Evolutionary conservation across 1,284 basidiomycete genomes (phyloP).

Genomic region (Moesziomyces sp.): DNA sequence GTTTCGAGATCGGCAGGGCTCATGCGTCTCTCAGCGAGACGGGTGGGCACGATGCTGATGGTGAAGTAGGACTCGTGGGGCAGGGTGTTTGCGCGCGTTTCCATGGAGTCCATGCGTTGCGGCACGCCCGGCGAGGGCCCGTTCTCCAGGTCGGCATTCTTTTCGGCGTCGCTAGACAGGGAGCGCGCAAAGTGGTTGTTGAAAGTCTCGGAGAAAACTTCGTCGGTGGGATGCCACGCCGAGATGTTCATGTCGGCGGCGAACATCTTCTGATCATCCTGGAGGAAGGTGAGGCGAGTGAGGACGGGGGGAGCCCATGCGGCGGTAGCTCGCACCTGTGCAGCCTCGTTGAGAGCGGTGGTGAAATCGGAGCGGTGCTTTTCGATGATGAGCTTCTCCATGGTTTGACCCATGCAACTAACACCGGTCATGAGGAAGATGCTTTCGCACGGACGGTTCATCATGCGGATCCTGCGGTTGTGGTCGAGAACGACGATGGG

Average conservation of each 20-base stretch:
- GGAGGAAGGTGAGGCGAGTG: constrained; percentile 54
- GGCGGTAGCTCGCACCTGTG: constrained; percentile 30
- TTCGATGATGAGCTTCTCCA: constrained; percentile 50
- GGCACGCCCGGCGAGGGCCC: not conserved
- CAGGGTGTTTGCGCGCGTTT: constrained; percentile 19
- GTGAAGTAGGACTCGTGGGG: constrained; percentile 60
- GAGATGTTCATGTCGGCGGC: constrained; percentile 54
- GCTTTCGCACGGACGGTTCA: constrained; percentile 60
- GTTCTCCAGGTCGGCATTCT: constrained; percentile 5
- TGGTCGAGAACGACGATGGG: constrained; percentile 61
- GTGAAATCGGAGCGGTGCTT: constrained; percentile 22
- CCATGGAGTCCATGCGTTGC: constrained; percentile 19
- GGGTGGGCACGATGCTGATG: constrained; percentile 49
- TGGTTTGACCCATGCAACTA: constrained; percentile 50
- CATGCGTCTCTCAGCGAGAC: constrained; percentile 45
- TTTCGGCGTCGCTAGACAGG: constrained; percentile 19
- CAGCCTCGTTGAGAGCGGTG: constrained; percentile 54
- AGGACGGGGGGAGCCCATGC: constrained; percentile 47
- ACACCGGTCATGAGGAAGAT: constrained; percentile 50
- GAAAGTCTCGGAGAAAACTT: constrained; percentile 55
- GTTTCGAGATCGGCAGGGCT: constrained; percentile 42
- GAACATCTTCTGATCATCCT: constrained; percentile 47
- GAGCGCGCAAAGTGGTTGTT: constrained; percentile 30
- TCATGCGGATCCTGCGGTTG: constrained; percentile 56
- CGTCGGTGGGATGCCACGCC: constrained; percentile 62